Base-by-base conservation (phyloP, 768 basidiomycete genomes). In the Psilocybe azurescens region DNA sequence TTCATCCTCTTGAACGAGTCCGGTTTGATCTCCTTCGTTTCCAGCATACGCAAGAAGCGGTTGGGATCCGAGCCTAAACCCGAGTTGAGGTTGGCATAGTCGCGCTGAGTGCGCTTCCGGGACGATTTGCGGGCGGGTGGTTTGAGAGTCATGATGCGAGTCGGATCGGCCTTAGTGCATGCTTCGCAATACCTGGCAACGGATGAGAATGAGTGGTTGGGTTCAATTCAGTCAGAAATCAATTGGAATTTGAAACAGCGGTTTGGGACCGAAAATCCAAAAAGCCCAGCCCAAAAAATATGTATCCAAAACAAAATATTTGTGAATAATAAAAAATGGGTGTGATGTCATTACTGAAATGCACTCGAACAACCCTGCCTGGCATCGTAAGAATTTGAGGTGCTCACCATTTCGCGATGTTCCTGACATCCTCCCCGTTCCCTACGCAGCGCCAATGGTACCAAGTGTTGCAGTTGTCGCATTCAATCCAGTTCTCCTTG, bases 371-470 rank as follows among this genome's bases (percentile, higher is more conserved):
- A 5, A 14, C 6, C 36, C 13, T n/a, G n/a, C 3, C 16, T 11
- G 20, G 14, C 18, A 49, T n/a, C 7, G 24, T 16, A 29, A 30
- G 13, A n/a, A 7, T 16, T 7, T 5, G 39, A 41, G 39, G 53
- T 14, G 66, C 86, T 67, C 69, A 90, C 92, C 90, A 93, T 81
- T 90, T 93, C 72, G 92, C 90, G 60, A 94, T 84, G 13, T 80
- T 79, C 38, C 87, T 86, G 10, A 89, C 79, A 63, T 89, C 87
- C 41, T 81, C 81, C 13, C 84, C 85, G 48, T 87, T 83, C 28
- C 90, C 89, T 13, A 84, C 89, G 74, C 92, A 94, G 61, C 84
- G 79, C 90, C 91, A 94, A 70, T 94, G 91, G 72, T 87, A 94
- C 92, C 91, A 94, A 32, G 78, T 83, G 74, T 89, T 89, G 79